Evolutionary conservation across 441 rosid genomes (phyloP).

Genomic region (Populus hybrid): DNA sequence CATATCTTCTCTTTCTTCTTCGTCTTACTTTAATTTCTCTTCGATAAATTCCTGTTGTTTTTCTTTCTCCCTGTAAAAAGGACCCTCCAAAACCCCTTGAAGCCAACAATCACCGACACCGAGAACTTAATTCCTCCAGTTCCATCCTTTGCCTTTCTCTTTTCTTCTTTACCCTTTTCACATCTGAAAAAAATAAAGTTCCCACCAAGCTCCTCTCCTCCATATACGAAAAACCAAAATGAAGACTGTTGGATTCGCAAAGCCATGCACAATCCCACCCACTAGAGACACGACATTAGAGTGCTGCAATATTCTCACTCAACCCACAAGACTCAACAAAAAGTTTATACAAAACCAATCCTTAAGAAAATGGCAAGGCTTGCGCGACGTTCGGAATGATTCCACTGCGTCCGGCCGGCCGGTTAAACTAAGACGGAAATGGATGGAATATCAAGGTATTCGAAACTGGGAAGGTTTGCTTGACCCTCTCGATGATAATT

Average conservation of each 20-base stretch:
- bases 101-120: background rate
- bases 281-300: background rate
- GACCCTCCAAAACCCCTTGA: background rate
- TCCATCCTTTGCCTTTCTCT: background rate
- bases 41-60: slow-evolving; percentile 4
- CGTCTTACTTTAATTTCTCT: background rate
- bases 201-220: background rate
- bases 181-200: background rate
- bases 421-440: slow-evolving; percentile 38
- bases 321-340: slow-evolving; percentile 12
- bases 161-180: background rate
- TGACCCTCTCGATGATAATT: slow-evolving; percentile 63
- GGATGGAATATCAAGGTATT: slow-evolving; percentile 63
- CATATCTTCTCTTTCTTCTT: background rate
- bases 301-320: slow-evolving; percentile 15
- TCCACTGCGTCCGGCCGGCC: slow-evolving; percentile 8
- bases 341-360: slow-evolving; percentile 21
- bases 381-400: slow-evolving; percentile 25
- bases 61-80: slow-evolving; percentile 21
- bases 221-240: slow-evolving; percentile 7
- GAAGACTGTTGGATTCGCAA: slow-evolving; percentile 26
- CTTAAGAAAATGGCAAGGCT: slow-evolving; percentile 34
- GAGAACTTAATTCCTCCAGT: background rate
- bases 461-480: slow-evolving; percentile 63
- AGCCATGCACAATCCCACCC: slow-evolving; percentile 24